phyloP scores from a whole-genome alignment of 1,284 basidiomycete species.

The Fomitiporia mediterranea region DNA sequence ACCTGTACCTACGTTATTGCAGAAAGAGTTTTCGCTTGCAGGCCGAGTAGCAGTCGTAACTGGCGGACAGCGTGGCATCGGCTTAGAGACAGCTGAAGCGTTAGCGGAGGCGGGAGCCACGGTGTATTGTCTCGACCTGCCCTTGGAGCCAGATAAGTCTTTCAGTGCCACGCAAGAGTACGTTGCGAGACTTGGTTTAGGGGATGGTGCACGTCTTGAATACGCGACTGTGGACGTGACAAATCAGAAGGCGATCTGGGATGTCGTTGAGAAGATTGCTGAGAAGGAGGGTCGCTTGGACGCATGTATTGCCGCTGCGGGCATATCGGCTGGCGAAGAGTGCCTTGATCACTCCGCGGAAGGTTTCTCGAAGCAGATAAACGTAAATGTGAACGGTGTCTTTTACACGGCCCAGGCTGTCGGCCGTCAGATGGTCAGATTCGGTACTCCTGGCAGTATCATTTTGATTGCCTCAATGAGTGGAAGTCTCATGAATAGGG shows the following conservation, averaged over 20 bases:
- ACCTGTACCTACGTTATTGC: conserved; percentile 52
- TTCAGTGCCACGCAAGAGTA: conserved; percentile 56
- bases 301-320: conserved; percentile 73
- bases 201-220: conserved; percentile 46
- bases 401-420: conserved; percentile 77
- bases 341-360: conserved; percentile 68
- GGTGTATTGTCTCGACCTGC: conserved; percentile 76
- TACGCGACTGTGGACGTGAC: conserved; percentile 65
- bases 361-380: conserved; percentile 60
- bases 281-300: conserved; percentile 64
- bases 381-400: conserved; percentile 74
- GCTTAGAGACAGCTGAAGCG: conserved; percentile 77
- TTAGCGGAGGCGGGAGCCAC: conserved; percentile 74
- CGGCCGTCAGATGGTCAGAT: conserved; percentile 71
- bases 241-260: conserved; percentile 56
- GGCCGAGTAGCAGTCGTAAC: conserved; percentile 75
- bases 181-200: conserved; percentile 39
- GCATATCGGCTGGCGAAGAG: conserved; percentile 59
- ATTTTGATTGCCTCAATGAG: conserved; percentile 82
- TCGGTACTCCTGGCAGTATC: conserved; percentile 70
- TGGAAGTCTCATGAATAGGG: conserved; percentile 57
- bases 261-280: conserved; percentile 54
- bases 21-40: conserved; percentile 64
- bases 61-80: conserved; percentile 77
- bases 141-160: conserved; percentile 57